phyloP scores from a whole-genome alignment of 176 grass and related monocot species.

The Bothriochloa decipiens region DNA sequence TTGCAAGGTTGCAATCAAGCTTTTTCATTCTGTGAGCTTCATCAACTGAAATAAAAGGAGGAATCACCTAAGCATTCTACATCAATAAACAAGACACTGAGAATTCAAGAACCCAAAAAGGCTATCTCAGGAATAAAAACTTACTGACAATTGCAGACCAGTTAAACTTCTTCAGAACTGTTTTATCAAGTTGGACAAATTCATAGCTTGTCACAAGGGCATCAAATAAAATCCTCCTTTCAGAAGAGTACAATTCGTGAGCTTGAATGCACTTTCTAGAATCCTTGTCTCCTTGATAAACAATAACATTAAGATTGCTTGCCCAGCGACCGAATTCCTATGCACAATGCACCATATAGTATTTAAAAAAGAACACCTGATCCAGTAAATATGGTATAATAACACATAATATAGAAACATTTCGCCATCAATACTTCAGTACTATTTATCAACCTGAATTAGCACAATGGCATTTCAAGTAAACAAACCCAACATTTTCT shows the following conservation, averaged over 20 bases:
- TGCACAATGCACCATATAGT: neutral
- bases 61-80: slow-evolving; percentile 4
- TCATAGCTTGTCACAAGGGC: slow-evolving; percentile 79
- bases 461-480: neutral
- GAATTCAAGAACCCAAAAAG: neutral
- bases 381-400: neutral
- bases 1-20: slow-evolving; percentile 65
- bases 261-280: slow-evolving; percentile 59
- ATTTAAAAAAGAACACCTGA: neutral
- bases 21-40: slow-evolving; percentile 84
- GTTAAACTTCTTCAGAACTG: slow-evolving; percentile 59
- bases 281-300: slow-evolving; percentile 73
- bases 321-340: slow-evolving; percentile 73
- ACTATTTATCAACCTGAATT: neutral
- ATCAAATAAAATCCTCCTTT: slow-evolving; percentile 59
- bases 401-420: neutral
- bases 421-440: neutral
- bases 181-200: slow-evolving; percentile 58
- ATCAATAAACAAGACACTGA: neutral
- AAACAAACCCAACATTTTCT: neutral
- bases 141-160: slow-evolving; percentile 76
- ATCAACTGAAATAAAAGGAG: slow-evolving; percentile 57
- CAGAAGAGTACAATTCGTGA: slow-evolving; percentile 73
- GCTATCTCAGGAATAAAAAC: neutral
- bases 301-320: slow-evolving; percentile 59